Evolutionary conservation across 805 yeast species (phyloP).

Genomic region (Hanseniaspora guilliermondii): DNA sequence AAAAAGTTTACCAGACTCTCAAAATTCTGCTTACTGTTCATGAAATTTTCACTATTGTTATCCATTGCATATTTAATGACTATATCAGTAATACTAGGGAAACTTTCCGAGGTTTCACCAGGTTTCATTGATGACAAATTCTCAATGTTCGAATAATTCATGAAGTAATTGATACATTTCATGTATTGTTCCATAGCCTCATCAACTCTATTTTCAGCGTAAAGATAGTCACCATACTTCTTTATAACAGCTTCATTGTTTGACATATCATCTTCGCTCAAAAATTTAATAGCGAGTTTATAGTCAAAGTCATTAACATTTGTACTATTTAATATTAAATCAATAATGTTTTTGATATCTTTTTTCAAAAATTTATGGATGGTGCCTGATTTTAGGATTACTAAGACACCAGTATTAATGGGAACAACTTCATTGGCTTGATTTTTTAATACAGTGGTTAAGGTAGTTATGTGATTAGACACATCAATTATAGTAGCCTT

Average conservation of each 20-base stretch:
- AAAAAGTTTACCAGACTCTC: slow-evolving; percentile 43
- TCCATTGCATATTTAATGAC: slow-evolving; percentile 10
- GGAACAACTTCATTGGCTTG: neutral
- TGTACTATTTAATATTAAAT: neutral
- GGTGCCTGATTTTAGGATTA: neutral
- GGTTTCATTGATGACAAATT: slow-evolving; percentile 3
- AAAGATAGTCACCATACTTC: slow-evolving; percentile 61
- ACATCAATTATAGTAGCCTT: slow-evolving; percentile 1
- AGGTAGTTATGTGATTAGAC: neutral
- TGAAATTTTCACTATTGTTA: neutral
- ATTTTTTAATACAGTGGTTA: neutral
- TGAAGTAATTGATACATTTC: slow-evolving; percentile 33
- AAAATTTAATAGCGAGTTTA: slow-evolving; percentile 40
- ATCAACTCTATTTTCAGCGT: slow-evolving; percentile 48
- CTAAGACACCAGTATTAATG: neutral
- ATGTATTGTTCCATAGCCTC: slow-evolving; percentile 68
- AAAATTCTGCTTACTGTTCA: neutral
- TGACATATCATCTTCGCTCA: slow-evolving; percentile 13
- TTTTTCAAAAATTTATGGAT: neutral
- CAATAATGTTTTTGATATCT: neutral
- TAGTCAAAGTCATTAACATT: slow-evolving; percentile 38
- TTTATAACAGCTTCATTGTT: slow-evolving; percentile 33
- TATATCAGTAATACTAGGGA: slow-evolving; percentile 10
- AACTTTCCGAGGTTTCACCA: neutral
- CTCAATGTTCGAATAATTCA: neutral